These are phyloP conservation scores for Amoeboaphelidium protococcarum DNA, from an alignment of 371 early-diverging fungal species.

Conservation along the genomic window DNA sequence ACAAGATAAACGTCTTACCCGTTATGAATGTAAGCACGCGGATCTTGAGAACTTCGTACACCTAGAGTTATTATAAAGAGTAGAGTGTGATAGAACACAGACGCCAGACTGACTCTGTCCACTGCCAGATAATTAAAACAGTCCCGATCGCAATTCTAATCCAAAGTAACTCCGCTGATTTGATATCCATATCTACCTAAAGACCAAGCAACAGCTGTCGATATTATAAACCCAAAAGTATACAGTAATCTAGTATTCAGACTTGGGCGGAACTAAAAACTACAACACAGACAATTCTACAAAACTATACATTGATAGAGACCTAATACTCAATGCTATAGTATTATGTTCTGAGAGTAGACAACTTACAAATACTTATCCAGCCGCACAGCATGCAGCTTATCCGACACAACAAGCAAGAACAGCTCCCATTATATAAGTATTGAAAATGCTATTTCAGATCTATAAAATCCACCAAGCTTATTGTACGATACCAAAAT, in stretches of 20 bases:
- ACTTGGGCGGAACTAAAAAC: constrained; percentile 2
- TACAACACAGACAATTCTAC: constrained; percentile 5
- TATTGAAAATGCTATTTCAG: no score
- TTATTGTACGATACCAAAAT: no score
- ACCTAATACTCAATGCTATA: constrained; percentile 7
- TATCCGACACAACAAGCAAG: no score
- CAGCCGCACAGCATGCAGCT: constrained; percentile 1
- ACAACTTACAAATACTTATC: no score
- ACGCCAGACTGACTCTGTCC: constrained; percentile 1
- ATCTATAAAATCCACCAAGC: no score
- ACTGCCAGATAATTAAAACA: constrained; percentile 4
- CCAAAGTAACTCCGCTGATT: constrained; percentile 1
- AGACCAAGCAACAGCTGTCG: neutral
- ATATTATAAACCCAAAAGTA: neutral
- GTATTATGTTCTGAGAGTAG: constrained; percentile 4
- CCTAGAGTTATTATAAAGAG: constrained; percentile 39
- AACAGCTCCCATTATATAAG: no score
- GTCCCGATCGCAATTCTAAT: neutral
- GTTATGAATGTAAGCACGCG: constrained; percentile 6
- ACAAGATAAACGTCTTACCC: no score
- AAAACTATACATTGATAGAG: neutral
- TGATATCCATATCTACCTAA: neutral
- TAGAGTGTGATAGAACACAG: constrained; percentile 28
- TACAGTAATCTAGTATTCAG: neutral
- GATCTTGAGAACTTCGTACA: constrained; percentile 22